These are phyloP conservation scores for Micractinium conductrix DNA, from an alignment of 139 green algal species.

Conservation along the genomic window DNA sequence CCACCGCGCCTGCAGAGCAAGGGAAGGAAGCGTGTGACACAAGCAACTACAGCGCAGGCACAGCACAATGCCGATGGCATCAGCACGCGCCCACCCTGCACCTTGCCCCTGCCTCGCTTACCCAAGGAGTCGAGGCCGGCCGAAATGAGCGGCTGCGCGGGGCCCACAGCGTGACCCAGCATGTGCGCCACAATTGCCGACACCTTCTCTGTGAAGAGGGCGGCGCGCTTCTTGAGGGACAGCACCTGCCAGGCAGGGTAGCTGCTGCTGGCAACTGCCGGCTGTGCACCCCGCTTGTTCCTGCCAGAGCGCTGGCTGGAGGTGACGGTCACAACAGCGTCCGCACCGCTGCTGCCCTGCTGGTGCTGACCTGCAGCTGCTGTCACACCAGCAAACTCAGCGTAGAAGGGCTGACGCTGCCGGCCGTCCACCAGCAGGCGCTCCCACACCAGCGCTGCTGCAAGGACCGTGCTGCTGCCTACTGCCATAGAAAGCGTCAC, in stretches of 20 bases:
- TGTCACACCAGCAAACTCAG: conserved; percentile 30
- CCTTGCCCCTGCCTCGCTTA: conserved; percentile 44
- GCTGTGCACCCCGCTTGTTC: background rate
- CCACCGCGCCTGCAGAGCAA: background rate
- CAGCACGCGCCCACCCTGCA: conserved; percentile 31
- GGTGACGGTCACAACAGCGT: background rate
- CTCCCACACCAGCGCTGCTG: conserved; percentile 26
- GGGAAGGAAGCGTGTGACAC: background rate
- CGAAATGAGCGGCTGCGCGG: conserved; percentile 69
- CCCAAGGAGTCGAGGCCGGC: conserved; percentile 82
- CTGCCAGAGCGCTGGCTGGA: background rate
- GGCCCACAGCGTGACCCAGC: conserved; percentile 50
- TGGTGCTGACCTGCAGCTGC: background rate
- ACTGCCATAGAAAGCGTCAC: conserved; percentile 15
- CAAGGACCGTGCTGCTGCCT: background rate
- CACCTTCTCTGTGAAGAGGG: background rate
- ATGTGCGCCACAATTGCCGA: conserved; percentile 20
- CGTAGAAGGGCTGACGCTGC: conserved; percentile 28
- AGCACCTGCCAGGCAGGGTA: background rate
- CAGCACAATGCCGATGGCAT: too few relatives aligned
- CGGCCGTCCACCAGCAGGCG: conserved; percentile 24
- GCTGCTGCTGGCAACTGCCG: too few relatives aligned
- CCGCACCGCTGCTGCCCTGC: background rate
- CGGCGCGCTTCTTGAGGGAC: background rate
- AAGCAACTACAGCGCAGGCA: background rate